Conservation (phyloP, 768 basidiomycete genomes). For the Hydnum rufescens region DNA sequence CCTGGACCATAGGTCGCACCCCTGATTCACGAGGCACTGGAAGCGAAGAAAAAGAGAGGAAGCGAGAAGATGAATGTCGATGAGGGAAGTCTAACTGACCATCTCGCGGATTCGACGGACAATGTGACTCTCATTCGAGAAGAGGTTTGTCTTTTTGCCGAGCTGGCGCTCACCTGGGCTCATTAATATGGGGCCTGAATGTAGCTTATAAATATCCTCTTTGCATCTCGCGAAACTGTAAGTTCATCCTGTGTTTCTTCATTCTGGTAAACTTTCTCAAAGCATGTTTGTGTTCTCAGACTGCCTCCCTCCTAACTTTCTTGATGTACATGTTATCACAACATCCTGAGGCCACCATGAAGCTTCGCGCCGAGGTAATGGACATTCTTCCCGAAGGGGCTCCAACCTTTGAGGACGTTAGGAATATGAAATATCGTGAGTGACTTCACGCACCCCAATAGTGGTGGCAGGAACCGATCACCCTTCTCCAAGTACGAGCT, state of each 20-base stretch:
- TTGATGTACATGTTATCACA: constrained; percentile 15
- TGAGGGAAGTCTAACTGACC: neutral
- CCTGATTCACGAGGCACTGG: constrained; percentile 2
- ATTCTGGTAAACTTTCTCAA: constrained; percentile 8
- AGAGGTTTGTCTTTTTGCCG: neutral
- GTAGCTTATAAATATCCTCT: constrained; percentile 7
- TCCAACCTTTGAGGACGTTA: constrained; percentile 3
- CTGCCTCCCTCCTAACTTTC: constrained; percentile 16
- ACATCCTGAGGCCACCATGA: constrained; percentile 12
- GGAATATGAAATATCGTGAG: constrained; percentile 13
- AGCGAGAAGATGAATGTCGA: neutral
- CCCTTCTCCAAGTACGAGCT: constrained; percentile 14
- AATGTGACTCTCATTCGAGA: constrained; percentile 1
- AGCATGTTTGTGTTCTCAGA: constrained; percentile 17
- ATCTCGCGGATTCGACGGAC: constrained; percentile 10
- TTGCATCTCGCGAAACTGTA: constrained; percentile 10
- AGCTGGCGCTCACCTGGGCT: neutral
- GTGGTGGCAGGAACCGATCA: neutral
- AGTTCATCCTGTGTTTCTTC: too few species aligned
- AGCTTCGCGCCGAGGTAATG: constrained; percentile 13
- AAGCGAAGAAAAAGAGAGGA: neutral
- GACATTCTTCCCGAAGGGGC: neutral
- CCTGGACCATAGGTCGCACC: too few species aligned
- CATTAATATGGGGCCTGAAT: neutral
- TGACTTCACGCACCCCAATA: constrained; percentile 2